Base-by-base conservation (phyloP, 805 yeast species). In the Schwanniomyces sp. region DNA sequence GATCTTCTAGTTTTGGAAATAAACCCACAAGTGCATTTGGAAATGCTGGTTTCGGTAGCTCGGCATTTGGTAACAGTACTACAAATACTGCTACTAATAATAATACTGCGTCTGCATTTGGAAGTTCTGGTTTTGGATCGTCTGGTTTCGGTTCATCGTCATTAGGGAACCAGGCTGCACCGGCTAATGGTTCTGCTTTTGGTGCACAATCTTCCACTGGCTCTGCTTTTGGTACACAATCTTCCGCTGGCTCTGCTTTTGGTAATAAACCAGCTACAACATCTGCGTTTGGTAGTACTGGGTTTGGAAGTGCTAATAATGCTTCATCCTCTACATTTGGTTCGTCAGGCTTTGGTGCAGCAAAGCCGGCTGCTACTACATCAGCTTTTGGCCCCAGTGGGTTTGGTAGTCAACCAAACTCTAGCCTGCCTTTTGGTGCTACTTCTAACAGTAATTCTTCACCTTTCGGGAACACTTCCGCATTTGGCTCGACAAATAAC, bases 351-450 rank as follows among this genome's bases (percentile, higher is more conserved):
- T 53, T 51, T 34, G 55, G 52, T 25, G 12, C 27, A 37, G 10
- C 27, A 18, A n/a, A 12, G 12, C 11, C 26, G 41, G 24, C 27
- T 16, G 14, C 38, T 14, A 17, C 44, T 7, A 18, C 24, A 18
- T 21, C 36, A 11, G 24, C 41, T 3, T 40, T 45, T 45, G 40
- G 44, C 7, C 25, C 42, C 16, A 26, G 38, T 39, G 48, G 50
- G 7, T 53, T 52, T 30, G 54, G 53, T 26, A n/a, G 34, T 18
- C 28, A 40, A 14, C 10, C 41, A 12, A 28, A 34, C n/a, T 14
- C 34, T 7, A 26, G 46, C 52, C 46, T 55, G 6, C 50, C 52
- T 18, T 45, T 49, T 40, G 56, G 53, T 6, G 34, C 49, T 14
- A 18, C 40, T 16, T 9, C 50, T 24, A 38, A 16, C 18, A 34